Base-by-base conservation (phyloP, 805 yeast genomes). In the Candida loeiensis region DNA sequence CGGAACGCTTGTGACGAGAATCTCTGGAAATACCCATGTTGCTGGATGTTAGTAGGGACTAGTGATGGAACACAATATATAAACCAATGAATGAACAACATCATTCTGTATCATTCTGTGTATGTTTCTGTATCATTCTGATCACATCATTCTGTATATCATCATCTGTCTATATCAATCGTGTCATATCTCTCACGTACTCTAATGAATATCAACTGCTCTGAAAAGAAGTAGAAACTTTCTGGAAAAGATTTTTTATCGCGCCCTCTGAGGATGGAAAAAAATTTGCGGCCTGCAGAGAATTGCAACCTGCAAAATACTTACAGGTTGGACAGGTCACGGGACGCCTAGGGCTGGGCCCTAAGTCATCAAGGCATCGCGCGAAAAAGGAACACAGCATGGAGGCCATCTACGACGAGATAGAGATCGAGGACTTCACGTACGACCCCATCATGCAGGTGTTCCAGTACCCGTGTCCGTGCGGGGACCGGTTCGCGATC, bases 1-100 rank as follows among this genome's bases (percentile, higher is more conserved):
- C 95, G 66, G 97, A 77, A 78, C 99, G 95, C 87, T 91, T 91
- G 90, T 93, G 99, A 80, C 97, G 96, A 76, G 99, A 91, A 82
- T 93, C 98, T 82, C 99, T 91, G 77, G 98, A 89, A 85, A 91
- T 91, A 90, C 99, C 98, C 99, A 91, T 91, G 74, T 73, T 85
- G 68, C 50, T 47, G 33, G 14, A 21, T 27, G 58, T 50, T 55
- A 55, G 58, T 53, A 53, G 5, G 31, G 17, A 13, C n/a, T n/a
- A n/a, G n/a, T n/a, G n/a, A n/a, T n/a, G n/a, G n/a, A n/a, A n/a
- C n/a, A n/a, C n/a, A n/a, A n/a, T n/a, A n/a, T n/a, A n/a, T n/a
- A n/a, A n/a, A n/a, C n/a, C n/a, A n/a, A n/a, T n/a, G n/a, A n/a
- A n/a, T n/a, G n/a, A n/a, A n/a, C n/a, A n/a, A n/a, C n/a, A n/a